Percentiles rank a stretch among this genome's conserved stretches.
Evolutionary conservation across 2,329 filamentous ascomycete species (phyloP).

Genomic region (Paraphaeosphaeria sporulosa): DNA sequence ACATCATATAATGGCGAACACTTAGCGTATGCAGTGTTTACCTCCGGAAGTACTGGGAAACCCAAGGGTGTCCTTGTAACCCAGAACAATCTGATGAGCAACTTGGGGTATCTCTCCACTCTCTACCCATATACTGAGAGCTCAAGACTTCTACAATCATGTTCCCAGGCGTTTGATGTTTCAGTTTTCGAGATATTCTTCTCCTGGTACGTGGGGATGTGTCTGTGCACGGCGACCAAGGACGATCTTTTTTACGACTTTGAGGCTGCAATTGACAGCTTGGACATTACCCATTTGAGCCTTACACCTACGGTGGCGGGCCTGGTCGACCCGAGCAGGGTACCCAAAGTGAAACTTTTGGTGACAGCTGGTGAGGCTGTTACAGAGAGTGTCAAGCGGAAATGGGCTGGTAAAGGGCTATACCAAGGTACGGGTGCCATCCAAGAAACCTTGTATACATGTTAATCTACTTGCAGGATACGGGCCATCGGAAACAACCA

Average conservation of each 20-base stretch:
- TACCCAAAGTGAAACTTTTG: slow-evolving; percentile 76
- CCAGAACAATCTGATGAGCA: slow-evolving; percentile 77
- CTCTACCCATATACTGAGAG: slow-evolving; percentile 67
- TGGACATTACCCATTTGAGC: slow-evolving; percentile 80
- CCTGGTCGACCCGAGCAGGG: slow-evolving; percentile 71
- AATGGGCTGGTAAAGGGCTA: slow-evolving; percentile 72
- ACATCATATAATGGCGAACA: slow-evolving; percentile 55
- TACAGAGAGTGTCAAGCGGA: slow-evolving; percentile 72
- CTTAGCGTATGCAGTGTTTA: slow-evolving; percentile 81
- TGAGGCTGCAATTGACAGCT: slow-evolving; percentile 68
- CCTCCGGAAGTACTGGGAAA: slow-evolving; percentile 80
- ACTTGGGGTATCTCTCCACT: slow-evolving; percentile 70
- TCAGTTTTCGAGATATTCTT: slow-evolving; percentile 93
- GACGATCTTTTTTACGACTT: slow-evolving; percentile 78
- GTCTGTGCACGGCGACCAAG: slow-evolving; percentile 77
- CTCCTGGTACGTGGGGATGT: slow-evolving; percentile 79
- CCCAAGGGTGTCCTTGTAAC: slow-evolving; percentile 84
- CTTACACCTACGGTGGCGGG: slow-evolving; percentile 86
- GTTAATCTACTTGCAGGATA: slow-evolving; percentile 59
- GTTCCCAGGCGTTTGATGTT: slow-evolving; percentile 84
- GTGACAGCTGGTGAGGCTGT: slow-evolving; percentile 84
- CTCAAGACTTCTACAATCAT: slow-evolving; percentile 78
- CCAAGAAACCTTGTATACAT: not conserved
- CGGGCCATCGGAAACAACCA: slow-evolving; percentile 85
- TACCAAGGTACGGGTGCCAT: slow-evolving; percentile 67